Conservation (phyloP, 2,329 filamentous ascomycete genomes). For the Fusarium verticillioides region DNA sequence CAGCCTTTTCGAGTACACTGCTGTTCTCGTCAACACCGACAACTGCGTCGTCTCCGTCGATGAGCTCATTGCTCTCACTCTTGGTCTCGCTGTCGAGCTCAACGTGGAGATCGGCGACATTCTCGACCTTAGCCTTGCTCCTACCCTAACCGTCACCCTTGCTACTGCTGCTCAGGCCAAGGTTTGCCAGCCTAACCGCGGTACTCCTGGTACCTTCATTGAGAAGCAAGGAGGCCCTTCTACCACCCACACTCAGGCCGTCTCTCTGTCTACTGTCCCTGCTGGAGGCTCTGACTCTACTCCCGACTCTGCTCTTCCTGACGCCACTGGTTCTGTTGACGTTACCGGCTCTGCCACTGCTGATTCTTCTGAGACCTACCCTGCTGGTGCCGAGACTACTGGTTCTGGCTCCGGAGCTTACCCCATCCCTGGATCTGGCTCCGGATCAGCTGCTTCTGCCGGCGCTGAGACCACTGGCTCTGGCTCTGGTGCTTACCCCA, state of each 20-base stretch:
- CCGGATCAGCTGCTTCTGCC: no score
- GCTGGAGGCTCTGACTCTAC: conserved; percentile 1
- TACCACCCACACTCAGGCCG: not conserved
- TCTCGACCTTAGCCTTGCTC: conserved; percentile 53
- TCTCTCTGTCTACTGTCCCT: conserved; percentile 12
- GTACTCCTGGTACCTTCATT: conserved; percentile 23
- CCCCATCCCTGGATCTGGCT: not conserved
- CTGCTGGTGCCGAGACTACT: not conserved
- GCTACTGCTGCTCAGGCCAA: conserved; percentile 30
- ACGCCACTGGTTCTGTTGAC: not conserved
- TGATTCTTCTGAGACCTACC: not conserved
- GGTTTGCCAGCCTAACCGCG: conserved; percentile 36
- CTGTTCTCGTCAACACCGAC: conserved; percentile 51
- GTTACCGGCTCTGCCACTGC: not conserved
- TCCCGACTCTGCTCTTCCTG: not conserved
- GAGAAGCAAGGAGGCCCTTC: not conserved
- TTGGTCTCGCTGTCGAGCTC: conserved; percentile 40
- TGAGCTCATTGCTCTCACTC: conserved; percentile 38
- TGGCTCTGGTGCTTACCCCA: no score
- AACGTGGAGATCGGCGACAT: conserved; percentile 45
- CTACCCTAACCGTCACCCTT: conserved; percentile 55
- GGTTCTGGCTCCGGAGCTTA: not conserved
- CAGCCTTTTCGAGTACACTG: conserved; percentile 65
- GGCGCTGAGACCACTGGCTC: no score
- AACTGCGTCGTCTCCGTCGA: conserved; percentile 49